phyloP scores from a whole-genome alignment of 768 basidiomycete genomes.

The Dictyophora rubrovolvata region DNA sequence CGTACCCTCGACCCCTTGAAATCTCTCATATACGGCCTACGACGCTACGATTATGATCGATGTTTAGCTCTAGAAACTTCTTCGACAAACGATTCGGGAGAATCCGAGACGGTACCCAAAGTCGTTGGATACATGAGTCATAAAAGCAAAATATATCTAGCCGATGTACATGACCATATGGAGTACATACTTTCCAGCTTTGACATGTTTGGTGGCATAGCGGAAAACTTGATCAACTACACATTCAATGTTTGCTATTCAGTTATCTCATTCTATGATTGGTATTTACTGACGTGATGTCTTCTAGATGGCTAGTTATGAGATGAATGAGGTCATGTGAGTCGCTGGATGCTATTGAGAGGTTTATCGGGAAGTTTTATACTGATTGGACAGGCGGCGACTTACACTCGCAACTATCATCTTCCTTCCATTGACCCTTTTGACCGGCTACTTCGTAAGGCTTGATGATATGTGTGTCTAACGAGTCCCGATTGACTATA shows the following conservation, averaged over 20 bases:
- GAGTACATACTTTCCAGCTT: constrained; percentile 59
- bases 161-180: constrained; percentile 69
- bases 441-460: constrained; percentile 65
- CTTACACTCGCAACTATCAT: constrained; percentile 62
- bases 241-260: constrained; percentile 53
- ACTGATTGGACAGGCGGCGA: constrained; percentile 36
- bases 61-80: constrained; percentile 46
- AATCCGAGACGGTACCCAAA: constrained; percentile 18
- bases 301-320: constrained; percentile 54
- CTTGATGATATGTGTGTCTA: constrained; percentile 10
- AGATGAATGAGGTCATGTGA: constrained; percentile 68
- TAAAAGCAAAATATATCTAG: constrained; percentile 60
- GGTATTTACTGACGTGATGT: not conserved
- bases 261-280: not conserved
- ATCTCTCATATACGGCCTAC: constrained; percentile 55
- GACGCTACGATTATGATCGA: constrained; percentile 62
- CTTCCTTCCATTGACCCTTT: constrained; percentile 57
- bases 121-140: constrained; percentile 56
- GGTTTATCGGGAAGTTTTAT: not conserved
- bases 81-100: constrained; percentile 16
- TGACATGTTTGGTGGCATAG: constrained; percentile 64
- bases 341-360: constrained; percentile 12
- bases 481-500: constrained; percentile 15
- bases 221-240: constrained; percentile 63
- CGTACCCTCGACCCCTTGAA: constrained; percentile 65